Evolutionary conservation across 2,329 filamentous ascomycete species (phyloP).

Genomic region (Fusarium sororula): DNA sequence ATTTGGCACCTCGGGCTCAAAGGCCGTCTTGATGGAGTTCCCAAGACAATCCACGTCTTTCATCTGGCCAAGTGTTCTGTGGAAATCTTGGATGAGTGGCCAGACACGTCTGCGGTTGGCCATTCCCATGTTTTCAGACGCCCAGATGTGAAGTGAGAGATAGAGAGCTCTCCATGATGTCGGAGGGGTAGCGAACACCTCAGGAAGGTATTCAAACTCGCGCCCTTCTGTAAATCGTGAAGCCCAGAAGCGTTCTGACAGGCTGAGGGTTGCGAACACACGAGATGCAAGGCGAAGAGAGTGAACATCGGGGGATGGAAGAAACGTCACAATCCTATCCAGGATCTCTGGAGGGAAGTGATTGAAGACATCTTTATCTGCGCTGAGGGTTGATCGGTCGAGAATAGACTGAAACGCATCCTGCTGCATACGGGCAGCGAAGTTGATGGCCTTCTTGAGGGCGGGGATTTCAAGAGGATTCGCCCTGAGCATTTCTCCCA

Average conservation of each 20-base stretch:
- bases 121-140: neutral
- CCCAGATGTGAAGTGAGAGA: neutral
- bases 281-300: slow-evolving; percentile 25
- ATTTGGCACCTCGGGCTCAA: slow-evolving; percentile 3
- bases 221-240: slow-evolving; percentile 14
- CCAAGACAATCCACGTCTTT: neutral
- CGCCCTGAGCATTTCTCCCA: too few relatives aligned
- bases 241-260: slow-evolving; percentile 23
- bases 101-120: neutral
- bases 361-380: slow-evolving; percentile 7
- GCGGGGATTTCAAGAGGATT: slow-evolving; percentile 9
- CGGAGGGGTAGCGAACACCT: neutral
- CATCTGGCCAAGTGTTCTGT: neutral
- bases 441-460: neutral
- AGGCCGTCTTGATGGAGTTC: too few relatives aligned
- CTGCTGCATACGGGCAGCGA: neutral
- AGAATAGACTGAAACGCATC: slow-evolving; percentile 5
- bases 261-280: slow-evolving; percentile 6
- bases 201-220: slow-evolving; percentile 16
- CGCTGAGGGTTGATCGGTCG: neutral
- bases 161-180: slow-evolving; percentile 10
- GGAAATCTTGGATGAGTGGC: neutral
- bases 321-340: neutral
- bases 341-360: slow-evolving; percentile 19
- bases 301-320: slow-evolving; percentile 3